These are phyloP conservation scores for Podila clonocystis DNA, from an alignment of 192 early-diverging fungal genomes.

Conservation along the genomic window DNA sequence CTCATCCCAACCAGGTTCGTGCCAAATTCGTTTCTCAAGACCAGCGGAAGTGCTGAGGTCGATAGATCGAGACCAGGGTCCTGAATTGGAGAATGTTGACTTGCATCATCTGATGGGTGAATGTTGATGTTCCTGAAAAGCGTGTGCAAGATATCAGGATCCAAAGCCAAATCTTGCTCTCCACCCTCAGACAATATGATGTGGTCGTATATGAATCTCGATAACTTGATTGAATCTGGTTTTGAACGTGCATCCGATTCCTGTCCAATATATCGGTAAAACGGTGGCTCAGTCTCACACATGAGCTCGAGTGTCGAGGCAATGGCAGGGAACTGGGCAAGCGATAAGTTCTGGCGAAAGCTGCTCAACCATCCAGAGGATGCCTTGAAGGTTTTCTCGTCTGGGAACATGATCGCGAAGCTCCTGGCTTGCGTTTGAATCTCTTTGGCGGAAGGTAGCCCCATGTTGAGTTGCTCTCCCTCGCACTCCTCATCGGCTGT, in stretches of 20 bases:
- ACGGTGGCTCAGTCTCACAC: neutral
- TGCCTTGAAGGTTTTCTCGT: neutral
- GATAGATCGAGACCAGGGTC: too few species aligned
- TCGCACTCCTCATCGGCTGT: neutral
- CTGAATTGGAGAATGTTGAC: too few species aligned
- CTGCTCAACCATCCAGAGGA: neutral
- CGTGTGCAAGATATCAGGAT: too few species aligned
- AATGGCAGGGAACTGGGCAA: conserved; percentile 3
- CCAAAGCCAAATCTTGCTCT: too few species aligned
- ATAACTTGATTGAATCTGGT: too few species aligned
- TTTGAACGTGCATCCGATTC: neutral
- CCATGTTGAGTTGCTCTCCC: neutral
- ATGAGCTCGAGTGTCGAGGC: neutral
- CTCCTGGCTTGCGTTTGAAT: neutral
- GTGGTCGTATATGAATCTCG: too few species aligned
- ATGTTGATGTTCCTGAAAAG: too few species aligned
- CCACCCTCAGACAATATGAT: too few species aligned
- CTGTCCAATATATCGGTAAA: neutral
- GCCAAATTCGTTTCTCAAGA: too few species aligned
- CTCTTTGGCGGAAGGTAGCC: neutral
- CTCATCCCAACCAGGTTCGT: too few species aligned
- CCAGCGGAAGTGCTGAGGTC: too few species aligned
- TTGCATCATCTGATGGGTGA: too few species aligned
- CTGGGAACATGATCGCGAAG: neutral
- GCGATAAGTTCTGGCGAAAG: neutral